Percentiles rank a stretch among this genome's conserved stretches.
Evolutionary conservation across 2,329 filamentous ascomycete genomes (phyloP).

Genomic region (Drechslerella stenobrocha): DNA sequence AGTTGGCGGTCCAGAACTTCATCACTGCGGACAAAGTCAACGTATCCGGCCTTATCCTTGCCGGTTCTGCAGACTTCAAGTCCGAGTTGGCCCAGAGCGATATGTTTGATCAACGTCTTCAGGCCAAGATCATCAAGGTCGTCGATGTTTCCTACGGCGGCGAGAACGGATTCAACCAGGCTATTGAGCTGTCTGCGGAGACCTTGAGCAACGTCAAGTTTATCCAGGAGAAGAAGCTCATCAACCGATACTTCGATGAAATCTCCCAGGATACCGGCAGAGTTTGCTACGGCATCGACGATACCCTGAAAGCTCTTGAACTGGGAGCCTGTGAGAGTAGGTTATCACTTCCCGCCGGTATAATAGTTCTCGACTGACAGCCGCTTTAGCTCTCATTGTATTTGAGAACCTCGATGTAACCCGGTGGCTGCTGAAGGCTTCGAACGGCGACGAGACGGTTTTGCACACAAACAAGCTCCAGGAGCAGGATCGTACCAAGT

Average conservation of each 20-base stretch:
- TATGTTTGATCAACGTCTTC: slow-evolving; percentile 89
- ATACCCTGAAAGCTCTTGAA: slow-evolving; percentile 94
- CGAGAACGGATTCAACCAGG: slow-evolving; percentile 99
- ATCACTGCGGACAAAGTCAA: slow-evolving; percentile 99
- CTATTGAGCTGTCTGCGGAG: slow-evolving; percentile 91
- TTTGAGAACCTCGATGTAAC: slow-evolving; percentile 97
- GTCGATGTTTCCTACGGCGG: slow-evolving; percentile 98
- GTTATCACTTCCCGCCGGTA: not conserved
- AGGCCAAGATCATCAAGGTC: slow-evolving; percentile 97
- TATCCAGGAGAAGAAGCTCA: slow-evolving; percentile 99
- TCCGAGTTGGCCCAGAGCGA: slow-evolving; percentile 98
- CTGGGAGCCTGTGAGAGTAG: slow-evolving; percentile 83
- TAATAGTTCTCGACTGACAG: not conserved
- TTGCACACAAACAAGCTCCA: slow-evolving; percentile 87
- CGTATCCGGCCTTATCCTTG: slow-evolving; percentile 90
- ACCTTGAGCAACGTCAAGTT: slow-evolving; percentile 99
- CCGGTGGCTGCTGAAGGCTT: slow-evolving; percentile 84
- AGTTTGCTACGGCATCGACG: slow-evolving; percentile 96
- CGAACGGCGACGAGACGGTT: slow-evolving; percentile 70
- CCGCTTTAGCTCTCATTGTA: slow-evolving; percentile 70
- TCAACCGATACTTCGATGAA: slow-evolving; percentile 98
- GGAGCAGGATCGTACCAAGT: slow-evolving; percentile 77
- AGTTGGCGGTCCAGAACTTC: slow-evolving; percentile 97
- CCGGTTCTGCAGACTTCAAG: slow-evolving; percentile 98
- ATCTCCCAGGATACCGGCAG: slow-evolving; percentile 97